Conservation (phyloP, 2,329 filamentous ascomycete genomes). For the Daldinia sp. region DNA sequence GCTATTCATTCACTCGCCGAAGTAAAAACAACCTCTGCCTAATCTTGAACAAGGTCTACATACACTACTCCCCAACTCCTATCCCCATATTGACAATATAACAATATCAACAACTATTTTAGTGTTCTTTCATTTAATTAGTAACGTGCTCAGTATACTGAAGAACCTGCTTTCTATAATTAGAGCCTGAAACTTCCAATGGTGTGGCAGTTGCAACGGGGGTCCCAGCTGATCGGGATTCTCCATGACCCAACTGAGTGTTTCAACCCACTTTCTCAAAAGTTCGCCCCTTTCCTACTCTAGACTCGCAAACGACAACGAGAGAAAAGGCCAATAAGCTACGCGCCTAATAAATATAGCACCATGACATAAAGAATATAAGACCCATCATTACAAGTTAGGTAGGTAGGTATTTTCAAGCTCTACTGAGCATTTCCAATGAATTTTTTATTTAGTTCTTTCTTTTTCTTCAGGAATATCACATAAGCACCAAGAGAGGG, state of each 20-base stretch:
- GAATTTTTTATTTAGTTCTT: no score
- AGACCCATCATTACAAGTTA: no score
- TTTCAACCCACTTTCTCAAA: neutral
- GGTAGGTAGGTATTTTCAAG: no score
- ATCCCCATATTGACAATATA: neutral
- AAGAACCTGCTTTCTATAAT: neutral
- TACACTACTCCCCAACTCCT: neutral
- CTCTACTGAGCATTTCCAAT: no score
- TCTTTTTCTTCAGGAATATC: no score
- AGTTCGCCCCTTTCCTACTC: neutral
- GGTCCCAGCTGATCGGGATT: slow-evolving; percentile 12
- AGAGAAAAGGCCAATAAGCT: no score
- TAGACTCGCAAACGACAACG: neutral
- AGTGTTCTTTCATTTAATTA: neutral
- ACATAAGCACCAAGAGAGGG: neutral
- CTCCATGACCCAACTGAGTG: slow-evolving; percentile 2
- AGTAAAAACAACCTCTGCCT: neutral
- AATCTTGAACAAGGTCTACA: neutral
- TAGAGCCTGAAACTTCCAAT: slow-evolving; percentile 1
- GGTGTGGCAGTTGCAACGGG: slow-evolving; percentile 1
- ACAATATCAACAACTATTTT: neutral
- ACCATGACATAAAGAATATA: no score
- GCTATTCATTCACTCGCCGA: neutral
- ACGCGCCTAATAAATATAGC: no score
- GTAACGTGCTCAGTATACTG: neutral